A percentile compares a stretch with the other conserved stretches of the same genome.
phyloP scores from a whole-genome alignment of 345 rosid species.

The Eutrema japonicum region DNA sequence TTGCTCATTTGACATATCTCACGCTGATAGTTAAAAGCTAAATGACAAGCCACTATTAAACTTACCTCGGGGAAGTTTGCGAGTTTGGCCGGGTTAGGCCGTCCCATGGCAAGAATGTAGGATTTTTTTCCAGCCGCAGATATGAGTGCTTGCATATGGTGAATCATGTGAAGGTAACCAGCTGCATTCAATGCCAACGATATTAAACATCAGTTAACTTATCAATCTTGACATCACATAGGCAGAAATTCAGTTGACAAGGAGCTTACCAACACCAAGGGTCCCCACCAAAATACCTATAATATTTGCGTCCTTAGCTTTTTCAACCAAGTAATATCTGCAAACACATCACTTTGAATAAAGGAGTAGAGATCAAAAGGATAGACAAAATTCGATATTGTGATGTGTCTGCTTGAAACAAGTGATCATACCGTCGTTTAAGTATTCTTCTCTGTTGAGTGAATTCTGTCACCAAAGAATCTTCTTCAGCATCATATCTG shows the following conservation, averaged over 20 bases:
- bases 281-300: slow-evolving; percentile 95
- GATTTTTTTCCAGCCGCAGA: slow-evolving; percentile 76
- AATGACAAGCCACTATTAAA: slow-evolving; percentile 6
- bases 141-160: slow-evolving; percentile 80
- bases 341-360: slow-evolving; percentile 35
- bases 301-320: slow-evolving; percentile 93
- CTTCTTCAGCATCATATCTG: slow-evolving; percentile 83
- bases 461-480: slow-evolving; percentile 68
- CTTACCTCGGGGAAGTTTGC: slow-evolving; percentile 94
- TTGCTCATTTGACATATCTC: slow-evolving; percentile 14
- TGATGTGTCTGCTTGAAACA: slow-evolving; percentile 2
- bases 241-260: slow-evolving; percentile 15
- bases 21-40: not conserved
- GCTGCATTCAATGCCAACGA: slow-evolving; percentile 56
- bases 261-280: slow-evolving; percentile 85
- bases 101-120: slow-evolving; percentile 90
- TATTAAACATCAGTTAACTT: slow-evolving; percentile 17
- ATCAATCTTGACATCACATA: slow-evolving; percentile 4
- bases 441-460: slow-evolving; percentile 79
- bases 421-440: slow-evolving; percentile 67
- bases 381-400: not conserved
- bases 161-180: slow-evolving; percentile 90
- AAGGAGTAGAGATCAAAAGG: not conserved
- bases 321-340: slow-evolving; percentile 95
- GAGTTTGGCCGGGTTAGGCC: slow-evolving; percentile 93